Evolutionary conservation across 305 asterid species (phyloP), one percentile per base, ranked within the genome.

Genomic region (Fraxinus platypoda): DNA sequence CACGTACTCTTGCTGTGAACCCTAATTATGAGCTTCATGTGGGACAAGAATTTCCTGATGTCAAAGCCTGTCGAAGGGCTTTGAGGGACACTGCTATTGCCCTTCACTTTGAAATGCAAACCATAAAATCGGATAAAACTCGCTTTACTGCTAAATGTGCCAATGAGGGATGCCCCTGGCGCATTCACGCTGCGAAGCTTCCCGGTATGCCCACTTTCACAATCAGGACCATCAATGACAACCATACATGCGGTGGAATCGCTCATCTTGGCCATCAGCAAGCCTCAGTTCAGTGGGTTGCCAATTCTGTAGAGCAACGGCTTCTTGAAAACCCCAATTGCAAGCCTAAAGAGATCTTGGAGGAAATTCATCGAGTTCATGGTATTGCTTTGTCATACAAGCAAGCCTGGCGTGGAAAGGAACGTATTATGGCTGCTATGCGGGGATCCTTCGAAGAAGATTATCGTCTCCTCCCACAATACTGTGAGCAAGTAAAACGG

Each of bases 351-450:
- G 99, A 96, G 90, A 96, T 96, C 78, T 72, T 96, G 87, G 98
- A 96, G 86, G 99, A 96, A 81, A 94, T 96, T 90, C 98, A 94
- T 83, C 86, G 92, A 83, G 81, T 79, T 66, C 97, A 96, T 62
- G 99, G 99, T 12, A 94, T 96, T 82, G 93, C 99, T 30, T 85
- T 96, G 54, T 96, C 99, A 0, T 96, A 96, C 90, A 96, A 92
- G 88, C 99, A 96, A 90, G 99, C 99, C 0, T 96, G 99, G 99
- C 93, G 98, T 9, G 99, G 98, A 68, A 96, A 96, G 86, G 99
- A 96, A 83, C 90, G 98, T 78, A 94, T 92, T 34, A 94, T 96
- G 97, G 94, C 97, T 75, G 97, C 97, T 21, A 92, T 96, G 97
- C 97, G 97, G 7, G 99, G 98, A 35, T 93, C 99, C 72, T 96